These are phyloP conservation scores for Metroxylon sagu DNA, from an alignment of 176 grass and related monocot species.

Conservation along the genomic window DNA sequence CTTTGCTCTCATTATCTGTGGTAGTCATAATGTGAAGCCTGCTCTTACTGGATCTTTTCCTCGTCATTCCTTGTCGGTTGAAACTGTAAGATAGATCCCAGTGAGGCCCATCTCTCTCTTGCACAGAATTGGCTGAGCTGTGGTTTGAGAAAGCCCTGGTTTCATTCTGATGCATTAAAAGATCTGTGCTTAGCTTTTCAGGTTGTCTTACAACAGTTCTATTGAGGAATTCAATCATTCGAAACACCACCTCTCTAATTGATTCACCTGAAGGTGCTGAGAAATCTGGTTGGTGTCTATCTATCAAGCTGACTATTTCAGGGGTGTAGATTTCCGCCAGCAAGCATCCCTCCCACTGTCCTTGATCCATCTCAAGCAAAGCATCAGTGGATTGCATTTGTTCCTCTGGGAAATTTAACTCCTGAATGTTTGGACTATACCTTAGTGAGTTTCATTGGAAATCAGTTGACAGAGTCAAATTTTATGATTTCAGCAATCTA, in stretches of 20 bases:
- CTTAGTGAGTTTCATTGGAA: no score
- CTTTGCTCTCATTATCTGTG: background rate
- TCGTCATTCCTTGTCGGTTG: slow-evolving; percentile 4
- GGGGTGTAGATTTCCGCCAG: slow-evolving; percentile 2
- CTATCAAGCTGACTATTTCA: slow-evolving; percentile 18
- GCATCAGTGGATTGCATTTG: slow-evolving; percentile 16
- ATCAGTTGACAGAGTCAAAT: no score
- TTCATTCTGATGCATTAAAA: slow-evolving; percentile 11
- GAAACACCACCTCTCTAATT: slow-evolving; percentile 19
- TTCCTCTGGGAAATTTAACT: slow-evolving; percentile 8
- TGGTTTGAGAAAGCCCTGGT: slow-evolving; percentile 5
- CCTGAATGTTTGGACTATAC: background rate
- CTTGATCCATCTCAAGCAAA: slow-evolving; percentile 14
- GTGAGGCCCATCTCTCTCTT: slow-evolving; percentile 11
- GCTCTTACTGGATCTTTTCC: slow-evolving; percentile 19
- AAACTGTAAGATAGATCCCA: slow-evolving; percentile 10
- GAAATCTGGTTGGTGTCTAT: slow-evolving; percentile 22
- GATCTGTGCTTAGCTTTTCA: slow-evolving; percentile 7
- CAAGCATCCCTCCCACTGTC: slow-evolving; percentile 17
- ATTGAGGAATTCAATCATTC: slow-evolving; percentile 23
- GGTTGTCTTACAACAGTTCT: slow-evolving; percentile 9
- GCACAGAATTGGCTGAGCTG: slow-evolving; percentile 12
- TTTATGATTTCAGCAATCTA: no score
- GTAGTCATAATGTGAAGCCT: slow-evolving; percentile 16
- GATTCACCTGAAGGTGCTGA: slow-evolving; percentile 28